phyloP scores from a whole-genome alignment of 192 early-diverging fungal genomes.

The Chytriomyces confervae region DNA sequence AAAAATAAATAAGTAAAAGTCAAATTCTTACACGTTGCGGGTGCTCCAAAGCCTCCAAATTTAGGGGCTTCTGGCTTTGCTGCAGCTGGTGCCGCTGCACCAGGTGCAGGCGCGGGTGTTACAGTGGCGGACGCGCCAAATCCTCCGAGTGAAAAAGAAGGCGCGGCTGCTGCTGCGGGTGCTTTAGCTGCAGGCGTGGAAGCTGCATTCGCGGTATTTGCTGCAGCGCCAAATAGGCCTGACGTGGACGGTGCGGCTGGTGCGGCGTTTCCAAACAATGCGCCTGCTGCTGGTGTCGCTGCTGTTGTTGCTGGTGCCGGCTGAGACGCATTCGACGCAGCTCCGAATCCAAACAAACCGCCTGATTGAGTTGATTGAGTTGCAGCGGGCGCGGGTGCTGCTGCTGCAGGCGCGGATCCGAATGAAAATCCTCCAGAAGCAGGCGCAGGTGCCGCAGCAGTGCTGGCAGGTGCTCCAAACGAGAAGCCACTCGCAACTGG shows the following conservation, averaged over 20 bases:
- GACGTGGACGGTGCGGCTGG: constrained; percentile 9
- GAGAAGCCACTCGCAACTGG: constrained; percentile 13
- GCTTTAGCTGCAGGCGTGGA: constrained; percentile 6
- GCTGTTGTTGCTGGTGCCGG: constrained; percentile 17
- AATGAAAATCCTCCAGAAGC: constrained; percentile 28
- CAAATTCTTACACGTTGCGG: constrained; percentile 4
- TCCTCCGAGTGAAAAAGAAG: constrained; percentile 12
- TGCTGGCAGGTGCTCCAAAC: constrained; percentile 24
- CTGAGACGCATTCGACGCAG: constrained; percentile 17
- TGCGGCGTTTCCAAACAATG: neutral
- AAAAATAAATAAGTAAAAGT: neutral
- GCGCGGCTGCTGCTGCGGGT: constrained; percentile 30
- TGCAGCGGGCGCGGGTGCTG: constrained; percentile 28
- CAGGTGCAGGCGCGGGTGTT: neutral
- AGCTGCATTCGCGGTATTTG: constrained; percentile 13
- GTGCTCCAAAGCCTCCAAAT: constrained; percentile 11
- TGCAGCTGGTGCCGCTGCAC: constrained; percentile 33
- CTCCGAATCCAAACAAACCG: constrained; percentile 29
- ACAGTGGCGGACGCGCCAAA: constrained; percentile 25
- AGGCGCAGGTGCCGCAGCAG: neutral
- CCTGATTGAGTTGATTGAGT: constrained; percentile 20
- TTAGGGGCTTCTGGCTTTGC: constrained; percentile 40
- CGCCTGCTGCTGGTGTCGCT: constrained; percentile 3
- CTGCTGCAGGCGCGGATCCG: constrained; percentile 16
- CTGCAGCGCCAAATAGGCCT: neutral